Evolutionary conservation across 2,329 filamentous ascomycete genomes (phyloP).

Genomic region (Pseudogymnoascus sp.): DNA sequence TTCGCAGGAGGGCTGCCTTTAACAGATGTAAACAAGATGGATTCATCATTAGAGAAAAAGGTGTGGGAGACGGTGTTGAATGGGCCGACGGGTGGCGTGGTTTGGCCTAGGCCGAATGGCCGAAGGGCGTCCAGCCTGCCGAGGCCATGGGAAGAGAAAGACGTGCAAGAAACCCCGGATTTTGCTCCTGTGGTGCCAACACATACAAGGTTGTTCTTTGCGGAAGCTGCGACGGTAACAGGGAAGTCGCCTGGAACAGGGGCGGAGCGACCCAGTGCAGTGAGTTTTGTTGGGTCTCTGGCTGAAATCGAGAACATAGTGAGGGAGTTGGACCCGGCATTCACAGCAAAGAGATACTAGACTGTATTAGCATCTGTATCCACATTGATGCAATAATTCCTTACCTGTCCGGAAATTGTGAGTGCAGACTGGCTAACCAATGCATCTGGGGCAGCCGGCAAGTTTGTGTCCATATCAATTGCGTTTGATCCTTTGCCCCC

Average conservation of each 20-base stretch:
- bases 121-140: slow-evolving; percentile 27
- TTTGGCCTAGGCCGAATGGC: slow-evolving; percentile 43
- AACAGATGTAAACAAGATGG: slow-evolving; percentile 45
- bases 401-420: slow-evolving; percentile 42
- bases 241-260: slow-evolving; percentile 43
- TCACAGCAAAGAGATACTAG: slow-evolving; percentile 47
- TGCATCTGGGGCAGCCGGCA: slow-evolving; percentile 39
- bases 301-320: slow-evolving; percentile 40
- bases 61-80: slow-evolving; percentile 51
- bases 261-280: slow-evolving; percentile 35
- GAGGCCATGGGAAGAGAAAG: slow-evolving; percentile 5
- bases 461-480: slow-evolving; percentile 31
- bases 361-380: slow-evolving; percentile 5
- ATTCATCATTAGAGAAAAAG: slow-evolving; percentile 49
- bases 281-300: slow-evolving; percentile 37
- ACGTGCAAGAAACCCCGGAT: slow-evolving; percentile 38
- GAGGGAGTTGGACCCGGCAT: slow-evolving; percentile 44
- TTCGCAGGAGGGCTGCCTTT: slow-evolving; percentile 49
- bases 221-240: slow-evolving; percentile 28
- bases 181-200: slow-evolving; percentile 38
- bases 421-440: slow-evolving; percentile 44
- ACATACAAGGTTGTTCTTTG: slow-evolving; percentile 30
- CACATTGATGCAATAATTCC: slow-evolving; percentile 16
- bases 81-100: slow-evolving; percentile 49
- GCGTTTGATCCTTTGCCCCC: slow-evolving; percentile 39